Percentiles rank a stretch among this genome's conserved stretches.
Conservation (phyloP, 2,329 filamentous ascomycete species). For the Drechslerella stenobrocha region DNA sequence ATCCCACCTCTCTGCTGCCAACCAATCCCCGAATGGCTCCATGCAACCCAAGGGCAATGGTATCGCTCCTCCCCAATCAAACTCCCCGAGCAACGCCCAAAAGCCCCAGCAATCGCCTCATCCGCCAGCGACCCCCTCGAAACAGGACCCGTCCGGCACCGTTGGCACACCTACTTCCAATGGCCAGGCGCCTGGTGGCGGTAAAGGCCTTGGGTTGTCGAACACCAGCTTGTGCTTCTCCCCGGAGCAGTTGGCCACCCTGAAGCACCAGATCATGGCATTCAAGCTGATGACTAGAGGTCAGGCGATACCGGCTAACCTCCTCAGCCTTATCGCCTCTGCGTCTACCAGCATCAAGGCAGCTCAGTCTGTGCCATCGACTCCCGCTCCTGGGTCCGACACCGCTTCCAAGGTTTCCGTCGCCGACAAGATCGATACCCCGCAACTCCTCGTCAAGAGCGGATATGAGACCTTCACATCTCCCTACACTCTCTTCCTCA, state of each 20-base stretch:
- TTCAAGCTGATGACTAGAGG: constrained; percentile 92
- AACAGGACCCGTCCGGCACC: constrained; percentile 17
- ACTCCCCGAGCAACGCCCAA: constrained; percentile 29
- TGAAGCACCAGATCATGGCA: constrained; percentile 84
- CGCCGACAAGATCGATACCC: constrained; percentile 50
- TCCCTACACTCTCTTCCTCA: constrained; percentile 65
- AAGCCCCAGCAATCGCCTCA: constrained; percentile 37
- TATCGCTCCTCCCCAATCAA: constrained; percentile 2
- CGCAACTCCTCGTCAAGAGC: constrained; percentile 54
- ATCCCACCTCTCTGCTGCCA: not conserved
- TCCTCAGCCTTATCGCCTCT: constrained; percentile 59
- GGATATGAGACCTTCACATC: constrained; percentile 74
- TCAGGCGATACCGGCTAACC: constrained; percentile 66
- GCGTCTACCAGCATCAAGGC: constrained; percentile 53
- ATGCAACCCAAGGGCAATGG: constrained; percentile 39
- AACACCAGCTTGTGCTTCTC: constrained; percentile 61
- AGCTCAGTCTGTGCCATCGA: constrained; percentile 55
- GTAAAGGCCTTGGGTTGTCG: no score
- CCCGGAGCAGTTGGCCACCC: constrained; percentile 73
- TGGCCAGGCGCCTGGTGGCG: constrained; percentile 49
- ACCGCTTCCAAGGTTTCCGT: constrained; percentile 54
- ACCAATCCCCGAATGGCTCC: constrained; percentile 54
- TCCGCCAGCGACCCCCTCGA: constrained; percentile 31
- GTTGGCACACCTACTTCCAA: not conserved
- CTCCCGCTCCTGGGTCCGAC: constrained; percentile 56